These are phyloP conservation scores for Sclerotiophoma versabilis DNA, from an alignment of 2,329 filamentous ascomycete species.

Conservation along the genomic window DNA sequence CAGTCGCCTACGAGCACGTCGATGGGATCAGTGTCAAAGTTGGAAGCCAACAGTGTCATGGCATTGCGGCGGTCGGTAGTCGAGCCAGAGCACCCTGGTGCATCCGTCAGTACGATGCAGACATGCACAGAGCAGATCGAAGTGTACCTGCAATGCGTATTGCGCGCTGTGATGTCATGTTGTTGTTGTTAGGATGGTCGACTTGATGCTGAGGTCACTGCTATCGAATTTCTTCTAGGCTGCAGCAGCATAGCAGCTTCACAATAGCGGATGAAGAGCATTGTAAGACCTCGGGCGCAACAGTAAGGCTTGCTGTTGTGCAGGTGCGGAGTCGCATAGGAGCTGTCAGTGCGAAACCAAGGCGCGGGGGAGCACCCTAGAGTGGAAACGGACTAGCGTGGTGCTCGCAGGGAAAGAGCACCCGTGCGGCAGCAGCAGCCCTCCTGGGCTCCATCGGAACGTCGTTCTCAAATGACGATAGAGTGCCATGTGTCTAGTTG, in stretches of 20 bases:
- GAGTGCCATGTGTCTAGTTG: too few relatives aligned
- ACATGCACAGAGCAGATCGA: background rate
- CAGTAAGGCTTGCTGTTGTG: background rate
- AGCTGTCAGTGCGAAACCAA: constrained; percentile 22
- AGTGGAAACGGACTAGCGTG: background rate
- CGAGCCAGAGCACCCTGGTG: constrained; percentile 41
- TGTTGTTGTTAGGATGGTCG: constrained; percentile 15
- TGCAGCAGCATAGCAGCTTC: constrained; percentile 4
- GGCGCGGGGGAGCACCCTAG: constrained; percentile 13
- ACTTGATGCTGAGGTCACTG: background rate
- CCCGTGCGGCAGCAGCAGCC: too few relatives aligned
- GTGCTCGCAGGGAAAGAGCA: background rate
- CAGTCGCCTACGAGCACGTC: constrained; percentile 45
- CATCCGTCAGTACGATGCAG: background rate
- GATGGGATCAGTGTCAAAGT: constrained; percentile 38
- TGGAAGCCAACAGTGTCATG: constrained; percentile 38
- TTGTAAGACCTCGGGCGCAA: constrained; percentile 19
- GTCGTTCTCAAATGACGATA: too few relatives aligned
- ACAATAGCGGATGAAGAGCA: background rate
- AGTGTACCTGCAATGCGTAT: constrained; percentile 33
- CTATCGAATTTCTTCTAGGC: background rate
- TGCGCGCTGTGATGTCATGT: constrained; percentile 27
- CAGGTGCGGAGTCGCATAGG: constrained; percentile 26
- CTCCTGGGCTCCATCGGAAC: too few relatives aligned
- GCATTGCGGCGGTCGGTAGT: constrained; percentile 43